Base-by-base conservation (phyloP, 305 asterid species). In the Nicotiana rustica region DNA sequence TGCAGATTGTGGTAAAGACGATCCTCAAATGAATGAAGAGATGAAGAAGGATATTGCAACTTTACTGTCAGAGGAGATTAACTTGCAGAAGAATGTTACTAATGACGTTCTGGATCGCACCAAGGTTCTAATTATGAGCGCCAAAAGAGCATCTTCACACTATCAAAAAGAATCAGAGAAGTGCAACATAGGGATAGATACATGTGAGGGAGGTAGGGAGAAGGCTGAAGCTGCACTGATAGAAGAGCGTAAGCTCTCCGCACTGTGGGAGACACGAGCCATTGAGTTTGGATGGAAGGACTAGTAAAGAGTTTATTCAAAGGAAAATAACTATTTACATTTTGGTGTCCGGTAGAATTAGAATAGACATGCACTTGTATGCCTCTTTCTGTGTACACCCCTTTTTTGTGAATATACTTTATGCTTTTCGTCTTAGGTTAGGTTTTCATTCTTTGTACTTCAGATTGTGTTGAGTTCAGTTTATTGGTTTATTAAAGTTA, bases 161-260 rank as follows among this genome's bases (percentile, higher is more conserved):
- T 91, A 86, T 78, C 90, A 90, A 82, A 88, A 82, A 80, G 94
- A 91, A 84, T 92, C 92, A 17, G 89, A 82, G 56, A 92, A 92
- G 79, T 92, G 96, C 86, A 86, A 57, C 67, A 82, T 87, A 5
- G 92, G 88, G 62, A 81, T 90, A 68, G 81, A 83, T 35, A 85
- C 91, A 29, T 92, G 94, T 73, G 96, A 92, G 83, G 89, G 83
- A 80, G 93, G 93, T 44, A 86, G 96, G 84, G 92, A 92, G 77
- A 85, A 83, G 83, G 91, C 93, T 2, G 86, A 89, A 84, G 91
- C 87, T 55, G 85, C 82, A 18, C 31, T 90, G n/a, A 80, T 69
- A 78, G 85, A 84, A 77, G 91, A 92, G 87, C 88, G 92, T 78
- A 91, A 89, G 89, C 90, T 90, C 70, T 86, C 94, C 14, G 83